Base-by-base conservation (phyloP, 164 flowering plant genomes). In the Piper betle region DNA sequence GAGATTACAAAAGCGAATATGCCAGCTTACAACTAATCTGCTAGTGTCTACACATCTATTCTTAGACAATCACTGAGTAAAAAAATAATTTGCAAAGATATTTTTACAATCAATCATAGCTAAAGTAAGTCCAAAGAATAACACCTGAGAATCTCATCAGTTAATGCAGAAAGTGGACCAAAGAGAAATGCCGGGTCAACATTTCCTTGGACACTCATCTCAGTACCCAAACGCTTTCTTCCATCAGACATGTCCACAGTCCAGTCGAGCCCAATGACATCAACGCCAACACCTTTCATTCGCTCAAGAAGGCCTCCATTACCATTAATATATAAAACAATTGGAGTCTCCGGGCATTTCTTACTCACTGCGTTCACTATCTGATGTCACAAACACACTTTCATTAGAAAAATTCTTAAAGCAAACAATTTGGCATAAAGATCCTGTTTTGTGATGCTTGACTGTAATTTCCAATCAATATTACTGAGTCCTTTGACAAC, bases 251-350 rank as follows among this genome's bases (percentile, higher is more conserved):
- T 93, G 71, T 93, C 98, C 59, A 93, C 92, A 1, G 96, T 93
- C 98, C 98, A 93, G 69, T 89, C 98, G 64, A 93, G 88, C 66
- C 98, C 98, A 74, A 93, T 87, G 41, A 93, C 98, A 81, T 93
- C 98, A 63, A 87, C 94, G 56, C 96, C 98, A 55, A 85, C 81
- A 66, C 78, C 90, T 76, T 82, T 82, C 97, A 93, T 93, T 42
- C 90, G 86, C 68, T 93, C 98, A 62, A 93, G 94, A 74, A 93
- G 81, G 46, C 98, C 98, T 62, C 98, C 98, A 61, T 89, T 93
- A 62, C 98, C 98, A 74, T 93, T 89, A 39, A 93, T 93, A 75
- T 93, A 89, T 39, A 93, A 87, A 58, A 87, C 96, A 68, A 93
- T 73, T 52, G 97, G 98, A 43, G 82, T 86, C 66, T 72, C 71